Evolutionary conservation across 2,329 filamentous ascomycete species (phyloP).

Genomic region (Sporothrix globosa): DNA sequence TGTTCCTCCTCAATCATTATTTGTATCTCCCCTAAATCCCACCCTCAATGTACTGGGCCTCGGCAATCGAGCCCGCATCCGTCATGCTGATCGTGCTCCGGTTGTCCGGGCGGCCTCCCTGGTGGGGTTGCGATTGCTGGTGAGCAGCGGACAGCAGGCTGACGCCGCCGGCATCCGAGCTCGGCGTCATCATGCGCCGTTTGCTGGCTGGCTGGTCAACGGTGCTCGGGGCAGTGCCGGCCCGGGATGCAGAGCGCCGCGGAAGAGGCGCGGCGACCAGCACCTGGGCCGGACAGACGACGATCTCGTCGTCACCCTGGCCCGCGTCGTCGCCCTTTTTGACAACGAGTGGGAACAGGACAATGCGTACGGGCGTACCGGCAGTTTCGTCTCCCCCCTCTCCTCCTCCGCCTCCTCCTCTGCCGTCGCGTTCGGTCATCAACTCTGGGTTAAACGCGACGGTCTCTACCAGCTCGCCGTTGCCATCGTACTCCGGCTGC

Average conservation of each 20-base stretch:
- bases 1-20: background rate
- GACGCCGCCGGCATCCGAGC: constrained; percentile 57
- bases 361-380: constrained; percentile 80
- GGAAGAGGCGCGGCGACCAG: constrained; percentile 66
- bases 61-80: constrained; percentile 30
- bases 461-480: constrained; percentile 84
- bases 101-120: constrained; percentile 44
- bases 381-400: constrained; percentile 53
- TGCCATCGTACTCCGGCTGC: constrained; percentile 91
- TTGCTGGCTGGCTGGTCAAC: constrained; percentile 22
- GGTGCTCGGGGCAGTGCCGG: constrained; percentile 37
- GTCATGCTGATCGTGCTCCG: constrained; percentile 47
- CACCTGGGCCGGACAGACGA: constrained; percentile 93
- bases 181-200: constrained; percentile 49
- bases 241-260: constrained; percentile 34
- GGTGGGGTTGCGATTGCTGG: constrained; percentile 30
- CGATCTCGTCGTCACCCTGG: constrained; percentile 88
- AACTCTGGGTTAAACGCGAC: constrained; percentile 89
- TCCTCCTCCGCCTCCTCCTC: constrained; percentile 47
- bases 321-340: constrained; percentile 92
- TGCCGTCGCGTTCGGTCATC: constrained; percentile 87
- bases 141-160: constrained; percentile 41
- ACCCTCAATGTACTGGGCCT: constrained; percentile 27
- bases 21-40: constrained; percentile 10
- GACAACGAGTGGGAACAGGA: constrained; percentile 94